Percentiles rank a stretch among this genome's conserved stretches.
These are phyloP conservation scores for Aspergillus sp. DNA, from an alignment of 2,329 filamentous ascomycete genomes.

Conservation along the genomic window DNA sequence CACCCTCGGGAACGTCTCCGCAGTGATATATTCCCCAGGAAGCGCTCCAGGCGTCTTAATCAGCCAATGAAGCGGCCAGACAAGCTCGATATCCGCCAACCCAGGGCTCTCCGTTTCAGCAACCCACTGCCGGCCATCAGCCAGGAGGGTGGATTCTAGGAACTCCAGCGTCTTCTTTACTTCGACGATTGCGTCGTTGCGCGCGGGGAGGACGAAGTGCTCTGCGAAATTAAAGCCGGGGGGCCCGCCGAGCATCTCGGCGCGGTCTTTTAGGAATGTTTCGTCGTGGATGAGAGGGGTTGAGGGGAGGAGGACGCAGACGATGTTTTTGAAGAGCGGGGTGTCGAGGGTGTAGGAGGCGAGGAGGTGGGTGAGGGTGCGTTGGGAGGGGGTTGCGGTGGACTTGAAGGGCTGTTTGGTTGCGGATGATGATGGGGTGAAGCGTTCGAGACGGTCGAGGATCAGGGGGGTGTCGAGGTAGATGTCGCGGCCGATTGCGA, in stretches of 20 bases:
- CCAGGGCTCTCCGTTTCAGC: background rate
- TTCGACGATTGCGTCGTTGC: background rate
- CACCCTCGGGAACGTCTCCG: background rate
- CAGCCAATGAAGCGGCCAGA: constrained; percentile 1
- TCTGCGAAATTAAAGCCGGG: background rate
- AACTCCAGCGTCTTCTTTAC: constrained; percentile 1
- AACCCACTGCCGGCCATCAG: constrained; percentile 4
- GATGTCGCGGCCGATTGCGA: constrained; percentile 6
- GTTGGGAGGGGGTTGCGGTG: background rate
- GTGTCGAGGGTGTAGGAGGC: background rate
- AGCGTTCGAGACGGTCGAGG: background rate
- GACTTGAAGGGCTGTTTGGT: background rate
- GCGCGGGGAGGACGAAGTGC: background rate
- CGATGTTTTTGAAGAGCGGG: background rate
- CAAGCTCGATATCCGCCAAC: constrained; percentile 2
- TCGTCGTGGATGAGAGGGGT: constrained; percentile 1
- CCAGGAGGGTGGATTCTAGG: constrained; percentile 2
- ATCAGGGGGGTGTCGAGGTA: constrained; percentile 9
- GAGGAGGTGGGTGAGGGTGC: background rate
- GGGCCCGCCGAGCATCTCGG: background rate
- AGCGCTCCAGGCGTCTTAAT: background rate
- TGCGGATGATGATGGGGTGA: no score
- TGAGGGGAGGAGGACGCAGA: constrained; percentile 2
- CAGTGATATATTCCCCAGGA: background rate
- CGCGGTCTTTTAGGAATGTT: constrained; percentile 7